These are phyloP conservation scores for Acanthamoeba divionensis DNA, from an alignment of 208 protist species.

Conservation along the genomic window DNA sequence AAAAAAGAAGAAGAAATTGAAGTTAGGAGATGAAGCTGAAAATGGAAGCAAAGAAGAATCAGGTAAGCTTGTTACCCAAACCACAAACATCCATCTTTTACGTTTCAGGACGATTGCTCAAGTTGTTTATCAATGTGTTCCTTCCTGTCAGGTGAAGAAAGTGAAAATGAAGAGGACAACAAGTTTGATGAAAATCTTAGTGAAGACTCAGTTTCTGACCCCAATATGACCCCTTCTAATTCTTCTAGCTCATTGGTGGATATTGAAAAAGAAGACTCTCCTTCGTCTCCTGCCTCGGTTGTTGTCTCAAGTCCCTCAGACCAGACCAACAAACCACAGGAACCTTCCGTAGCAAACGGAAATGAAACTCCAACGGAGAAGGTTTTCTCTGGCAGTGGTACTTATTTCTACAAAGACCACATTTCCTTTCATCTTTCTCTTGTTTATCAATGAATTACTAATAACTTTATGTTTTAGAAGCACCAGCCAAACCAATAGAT, in stretches of 20 bases:
- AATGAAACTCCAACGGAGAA: background rate
- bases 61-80: background rate
- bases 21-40: background rate
- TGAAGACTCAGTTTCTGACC: slow-evolving; percentile 11
- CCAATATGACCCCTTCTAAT: slow-evolving; percentile 6
- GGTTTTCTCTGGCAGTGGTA: background rate
- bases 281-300: background rate
- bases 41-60: background rate
- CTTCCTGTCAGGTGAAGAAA: background rate
- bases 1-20: slow-evolving; percentile 5
- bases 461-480: too few relatives aligned
- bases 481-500: background rate
- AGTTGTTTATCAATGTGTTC: background rate
- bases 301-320: background rate
- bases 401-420: background rate
- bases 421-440: background rate
- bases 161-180: background rate
- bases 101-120: background rate
- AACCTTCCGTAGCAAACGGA: background rate
- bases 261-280: background rate
- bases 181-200: background rate
- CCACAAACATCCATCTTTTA: background rate
- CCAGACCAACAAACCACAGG: background rate
- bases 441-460: too few relatives aligned
- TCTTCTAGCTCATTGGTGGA: background rate